Evolutionary conservation across 2,329 filamentous ascomycete species (phyloP).

Genomic region (Lasiodiplodia sp.): DNA sequence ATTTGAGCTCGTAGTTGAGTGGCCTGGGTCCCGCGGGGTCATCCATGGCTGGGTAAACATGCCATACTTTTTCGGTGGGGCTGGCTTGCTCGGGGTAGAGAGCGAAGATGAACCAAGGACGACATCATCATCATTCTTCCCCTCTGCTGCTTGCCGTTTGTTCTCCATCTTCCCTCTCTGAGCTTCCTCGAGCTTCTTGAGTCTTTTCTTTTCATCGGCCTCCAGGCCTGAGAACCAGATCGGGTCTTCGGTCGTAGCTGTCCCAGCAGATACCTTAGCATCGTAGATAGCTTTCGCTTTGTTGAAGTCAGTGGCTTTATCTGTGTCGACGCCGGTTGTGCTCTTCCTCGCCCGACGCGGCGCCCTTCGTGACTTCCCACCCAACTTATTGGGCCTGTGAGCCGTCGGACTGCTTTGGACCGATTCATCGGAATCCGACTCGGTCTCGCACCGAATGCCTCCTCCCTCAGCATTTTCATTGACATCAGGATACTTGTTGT

Average conservation of each 20-base stretch:
- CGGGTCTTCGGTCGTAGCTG: neutral
- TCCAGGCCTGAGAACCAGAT: neutral
- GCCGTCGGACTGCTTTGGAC: neutral
- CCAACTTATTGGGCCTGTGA: neutral
- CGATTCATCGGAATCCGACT: neutral
- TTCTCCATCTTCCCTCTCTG: neutral
- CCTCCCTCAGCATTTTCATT: slow-evolving; percentile 1
- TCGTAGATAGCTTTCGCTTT: neutral
- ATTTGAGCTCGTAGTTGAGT: neutral
- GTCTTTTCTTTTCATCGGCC: neutral
- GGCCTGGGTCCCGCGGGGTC: neutral
- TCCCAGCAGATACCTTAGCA: neutral
- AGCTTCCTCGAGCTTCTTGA: neutral
- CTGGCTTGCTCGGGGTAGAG: neutral
- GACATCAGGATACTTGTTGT: neutral
- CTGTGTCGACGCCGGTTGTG: neutral
- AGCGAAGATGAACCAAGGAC: no score
- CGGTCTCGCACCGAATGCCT: neutral
- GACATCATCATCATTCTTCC: neutral
- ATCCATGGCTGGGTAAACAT: neutral
- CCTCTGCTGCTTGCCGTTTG: neutral
- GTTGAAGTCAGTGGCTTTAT: neutral
- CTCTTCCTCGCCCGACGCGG: neutral
- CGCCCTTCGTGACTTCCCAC: neutral
- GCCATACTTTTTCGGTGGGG: neutral